These are phyloP conservation scores for Phaeoacremonium minimum DNA, from an alignment of 2,329 filamentous ascomycete genomes.

Conservation along the genomic window DNA sequence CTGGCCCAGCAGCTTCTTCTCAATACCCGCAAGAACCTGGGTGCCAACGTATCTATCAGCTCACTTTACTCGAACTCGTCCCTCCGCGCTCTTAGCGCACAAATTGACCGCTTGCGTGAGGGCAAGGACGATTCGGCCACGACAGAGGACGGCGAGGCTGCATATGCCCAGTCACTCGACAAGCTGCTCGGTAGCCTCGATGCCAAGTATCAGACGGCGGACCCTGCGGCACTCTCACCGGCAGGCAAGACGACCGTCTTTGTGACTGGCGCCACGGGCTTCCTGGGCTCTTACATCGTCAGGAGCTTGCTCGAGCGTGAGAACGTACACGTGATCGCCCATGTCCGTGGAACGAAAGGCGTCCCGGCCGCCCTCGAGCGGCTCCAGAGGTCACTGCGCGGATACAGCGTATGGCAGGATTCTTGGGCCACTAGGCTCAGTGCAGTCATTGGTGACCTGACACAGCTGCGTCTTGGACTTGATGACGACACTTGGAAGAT, in stretches of 20 bases:
- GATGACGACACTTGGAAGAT: conserved; percentile 59
- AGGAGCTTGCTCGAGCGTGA: conserved; percentile 66
- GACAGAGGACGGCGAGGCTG: conserved; percentile 31
- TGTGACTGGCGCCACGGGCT: conserved; percentile 86
- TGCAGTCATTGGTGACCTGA: conserved; percentile 69
- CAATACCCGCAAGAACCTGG: conserved; percentile 43
- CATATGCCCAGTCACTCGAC: conserved; percentile 45
- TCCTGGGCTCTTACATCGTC: conserved; percentile 78
- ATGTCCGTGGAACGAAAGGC: conserved; percentile 66
- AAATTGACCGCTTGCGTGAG: conserved; percentile 40
- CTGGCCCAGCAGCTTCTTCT: conserved; percentile 79
- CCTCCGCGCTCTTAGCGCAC: conserved; percentile 38
- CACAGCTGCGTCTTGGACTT: conserved; percentile 71
- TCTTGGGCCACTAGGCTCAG: conserved; percentile 62
- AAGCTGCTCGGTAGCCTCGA: conserved; percentile 38
- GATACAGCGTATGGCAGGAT: conserved; percentile 75
- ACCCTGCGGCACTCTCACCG: conserved; percentile 19
- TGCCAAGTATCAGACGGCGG: conserved; percentile 14
- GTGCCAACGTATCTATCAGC: conserved; percentile 59
- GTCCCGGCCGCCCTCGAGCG: conserved; percentile 56
- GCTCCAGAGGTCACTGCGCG: conserved; percentile 62
- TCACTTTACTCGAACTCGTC: conserved; percentile 64
- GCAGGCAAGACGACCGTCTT: conserved; percentile 55
- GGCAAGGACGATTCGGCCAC: conserved; percentile 16
- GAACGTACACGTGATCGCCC: conserved; percentile 62